These are phyloP conservation scores for Thamnidium elegans DNA, from an alignment of 192 early-diverging fungal species.

Conservation along the genomic window DNA sequence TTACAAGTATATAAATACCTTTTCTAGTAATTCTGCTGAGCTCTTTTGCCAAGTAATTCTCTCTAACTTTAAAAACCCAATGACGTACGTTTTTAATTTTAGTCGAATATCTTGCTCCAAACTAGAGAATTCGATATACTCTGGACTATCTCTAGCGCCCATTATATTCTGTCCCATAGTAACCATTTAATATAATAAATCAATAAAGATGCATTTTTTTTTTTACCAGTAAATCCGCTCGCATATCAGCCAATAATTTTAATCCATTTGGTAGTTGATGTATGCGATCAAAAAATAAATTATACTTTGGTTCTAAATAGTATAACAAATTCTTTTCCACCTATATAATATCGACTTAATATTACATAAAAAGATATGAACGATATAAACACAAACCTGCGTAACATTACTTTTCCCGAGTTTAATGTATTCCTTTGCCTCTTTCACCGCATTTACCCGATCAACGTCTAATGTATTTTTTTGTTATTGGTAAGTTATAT, in stretches of 20 bases:
- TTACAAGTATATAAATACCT: slow-evolving; percentile 43
- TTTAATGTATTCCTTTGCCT: slow-evolving; percentile 32
- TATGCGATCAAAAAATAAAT: slow-evolving; percentile 74
- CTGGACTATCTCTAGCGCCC: slow-evolving; percentile 37
- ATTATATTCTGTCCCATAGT: neutral
- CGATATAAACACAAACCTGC: slow-evolving; percentile 15
- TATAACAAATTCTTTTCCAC: slow-evolving; percentile 62
- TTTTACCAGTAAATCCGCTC: slow-evolving; percentile 68
- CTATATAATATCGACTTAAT: neutral
- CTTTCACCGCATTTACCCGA: slow-evolving; percentile 36
- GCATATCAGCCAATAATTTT: slow-evolving; percentile 76
- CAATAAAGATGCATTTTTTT: neutral
- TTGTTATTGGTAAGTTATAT: neutral
- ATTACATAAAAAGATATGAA: neutral
- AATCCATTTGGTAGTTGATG: slow-evolving; percentile 76
- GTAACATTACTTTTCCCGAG: slow-evolving; percentile 6
- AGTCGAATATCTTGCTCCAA: slow-evolving; percentile 60
- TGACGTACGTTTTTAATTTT: slow-evolving; percentile 74
- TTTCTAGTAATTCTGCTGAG: slow-evolving; percentile 76
- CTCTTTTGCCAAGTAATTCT: slow-evolving; percentile 78
- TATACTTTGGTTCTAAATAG: slow-evolving; percentile 64
- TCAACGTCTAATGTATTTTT: slow-evolving; percentile 31
- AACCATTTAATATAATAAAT: neutral
- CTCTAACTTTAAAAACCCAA: slow-evolving; percentile 74
- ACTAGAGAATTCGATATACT: slow-evolving; percentile 47